Evolutionary conservation across 345 rosid genomes (phyloP).

Genomic region (Physaria fendleri): DNA sequence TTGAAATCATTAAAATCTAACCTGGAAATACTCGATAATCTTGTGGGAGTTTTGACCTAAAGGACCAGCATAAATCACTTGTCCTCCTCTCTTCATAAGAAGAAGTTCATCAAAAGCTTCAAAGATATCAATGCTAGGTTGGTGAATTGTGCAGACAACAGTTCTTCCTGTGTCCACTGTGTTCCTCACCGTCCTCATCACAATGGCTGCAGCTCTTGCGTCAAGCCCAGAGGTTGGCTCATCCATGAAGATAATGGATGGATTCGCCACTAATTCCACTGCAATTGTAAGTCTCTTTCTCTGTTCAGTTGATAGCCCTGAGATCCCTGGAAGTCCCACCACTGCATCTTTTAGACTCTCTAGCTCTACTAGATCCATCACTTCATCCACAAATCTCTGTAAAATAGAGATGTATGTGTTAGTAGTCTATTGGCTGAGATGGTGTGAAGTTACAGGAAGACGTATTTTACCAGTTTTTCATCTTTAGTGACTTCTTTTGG

Average conservation of each 20-base stretch:
- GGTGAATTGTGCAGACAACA: constrained; percentile 85
- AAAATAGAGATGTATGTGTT: background rate
- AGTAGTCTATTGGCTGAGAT: background rate
- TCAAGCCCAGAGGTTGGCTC: constrained; percentile 94
- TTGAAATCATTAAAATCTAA: background rate
- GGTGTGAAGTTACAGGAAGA: background rate
- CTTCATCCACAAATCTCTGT: constrained; percentile 65
- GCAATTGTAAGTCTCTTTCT: constrained; percentile 82
- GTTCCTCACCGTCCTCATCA: constrained; percentile 89
- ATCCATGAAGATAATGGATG: constrained; percentile 88
- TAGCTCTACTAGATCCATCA: constrained; percentile 61
- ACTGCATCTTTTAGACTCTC: constrained; percentile 50
- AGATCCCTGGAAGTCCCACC: constrained; percentile 63
- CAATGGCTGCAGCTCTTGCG: constrained; percentile 85
- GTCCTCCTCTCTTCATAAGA: constrained; percentile 87
- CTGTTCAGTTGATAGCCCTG: constrained; percentile 82
- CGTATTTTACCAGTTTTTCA: constrained; percentile 65
- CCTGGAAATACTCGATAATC: constrained; percentile 75
- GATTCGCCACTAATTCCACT: constrained; percentile 75
- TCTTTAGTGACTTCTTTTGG: constrained; percentile 61
- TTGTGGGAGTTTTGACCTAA: constrained; percentile 58
- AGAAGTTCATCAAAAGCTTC: constrained; percentile 85
- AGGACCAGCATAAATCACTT: constrained; percentile 70
- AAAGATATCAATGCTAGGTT: constrained; percentile 80
- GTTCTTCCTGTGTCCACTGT: constrained; percentile 87